Base-by-base conservation (phyloP, 257 asterid species). In the Salvia hispanica region DNA sequence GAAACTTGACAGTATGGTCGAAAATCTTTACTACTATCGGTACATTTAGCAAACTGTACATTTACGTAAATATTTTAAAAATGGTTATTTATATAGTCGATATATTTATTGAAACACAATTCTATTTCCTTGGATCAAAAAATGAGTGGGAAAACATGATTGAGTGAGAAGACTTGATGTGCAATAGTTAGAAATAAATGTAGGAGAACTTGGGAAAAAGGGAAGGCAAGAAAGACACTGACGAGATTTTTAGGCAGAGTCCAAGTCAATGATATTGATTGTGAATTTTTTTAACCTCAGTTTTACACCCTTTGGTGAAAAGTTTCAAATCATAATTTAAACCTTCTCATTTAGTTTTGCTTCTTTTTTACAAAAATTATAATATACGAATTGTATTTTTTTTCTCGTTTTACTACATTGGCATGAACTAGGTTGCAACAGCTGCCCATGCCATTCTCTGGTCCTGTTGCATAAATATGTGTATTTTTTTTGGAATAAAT, bases 221-320 rank as follows among this genome's bases (percentile, higher is more conserved):
- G 64, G 52, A 70, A 76, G 79, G 70, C 34, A 72, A 77, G 58
- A 74, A 77, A 72, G 76, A 68, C 71, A 72, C 73, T 76, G 78
- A 74, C 72, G 68, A 59, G 81, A 73, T 64, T 58, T 71, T 13
- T 76, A 69, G 74, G 53, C 42, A 62, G 34, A 62, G 63, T 53
- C n/a, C 34, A 66, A 33, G 72, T 76, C 66, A 66, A 73, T 70
- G 77, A 21, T 66, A 42, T 28, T 71, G 70, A 70, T 67, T 67
- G 79, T 72, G 76, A 74, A 74, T 50, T 6, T 0, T 50, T 70
- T 58, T 21, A 62, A 66, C 75, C 83, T 60, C 60, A 25, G 71
- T 72, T 72, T 82, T 82, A 69, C 80, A 39, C 78, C 75, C 76
- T 60, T 72, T 39, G 74, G 87, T 79, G 31, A 25, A 82, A 82